A percentile compares a stretch with the other conserved stretches of the same genome.
These are phyloP conservation scores for Nematodospora valgi DNA, from an alignment of 805 yeast species.

Conservation along the genomic window DNA sequence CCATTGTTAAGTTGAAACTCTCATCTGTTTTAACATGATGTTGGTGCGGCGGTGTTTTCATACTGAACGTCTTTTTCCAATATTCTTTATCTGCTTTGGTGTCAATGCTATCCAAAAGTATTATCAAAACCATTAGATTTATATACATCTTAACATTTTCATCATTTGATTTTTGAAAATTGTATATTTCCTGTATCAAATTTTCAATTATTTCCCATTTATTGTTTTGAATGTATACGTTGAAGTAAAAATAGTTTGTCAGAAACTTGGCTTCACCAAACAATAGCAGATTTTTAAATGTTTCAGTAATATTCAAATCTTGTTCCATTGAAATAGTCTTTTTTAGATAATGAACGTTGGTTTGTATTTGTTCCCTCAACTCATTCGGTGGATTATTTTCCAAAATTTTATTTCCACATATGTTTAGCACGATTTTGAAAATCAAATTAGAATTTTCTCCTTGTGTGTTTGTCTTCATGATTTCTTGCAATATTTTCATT, in stretches of 20 bases:
- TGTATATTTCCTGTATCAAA: conserved; percentile 14
- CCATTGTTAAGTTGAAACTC: conserved; percentile 17
- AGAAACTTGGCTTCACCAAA: not conserved
- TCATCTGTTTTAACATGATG: conserved; percentile 3
- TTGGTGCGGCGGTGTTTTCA: not conserved
- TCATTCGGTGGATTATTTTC: conserved; percentile 1
- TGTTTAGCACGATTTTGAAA: conserved; percentile 23
- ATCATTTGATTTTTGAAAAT: conserved; percentile 18
- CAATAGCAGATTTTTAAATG: not conserved
- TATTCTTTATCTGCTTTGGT: conserved; percentile 16
- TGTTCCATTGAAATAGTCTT: conserved; percentile 1
- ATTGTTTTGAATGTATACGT: conserved; percentile 6
- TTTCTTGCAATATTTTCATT: conserved; percentile 20
- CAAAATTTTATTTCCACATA: conserved; percentile 18
- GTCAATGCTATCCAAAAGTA: conserved; percentile 15
- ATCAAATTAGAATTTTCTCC: conserved; percentile 12
- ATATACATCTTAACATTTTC: conserved; percentile 25
- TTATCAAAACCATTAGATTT: conserved; percentile 18
- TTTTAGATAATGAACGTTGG: not conserved
- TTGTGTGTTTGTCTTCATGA: conserved; percentile 18
- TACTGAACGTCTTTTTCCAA: conserved; percentile 16
- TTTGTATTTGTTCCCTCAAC: not conserved
- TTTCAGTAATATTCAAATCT: conserved; percentile 6
- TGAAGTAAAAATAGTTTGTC: not conserved
- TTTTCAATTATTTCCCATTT: not conserved